Percentiles rank a stretch among this genome's conserved stretches.
phyloP scores from a whole-genome alignment of 2,329 filamentous ascomycete genomes.

The Ilyonectria sp. region DNA sequence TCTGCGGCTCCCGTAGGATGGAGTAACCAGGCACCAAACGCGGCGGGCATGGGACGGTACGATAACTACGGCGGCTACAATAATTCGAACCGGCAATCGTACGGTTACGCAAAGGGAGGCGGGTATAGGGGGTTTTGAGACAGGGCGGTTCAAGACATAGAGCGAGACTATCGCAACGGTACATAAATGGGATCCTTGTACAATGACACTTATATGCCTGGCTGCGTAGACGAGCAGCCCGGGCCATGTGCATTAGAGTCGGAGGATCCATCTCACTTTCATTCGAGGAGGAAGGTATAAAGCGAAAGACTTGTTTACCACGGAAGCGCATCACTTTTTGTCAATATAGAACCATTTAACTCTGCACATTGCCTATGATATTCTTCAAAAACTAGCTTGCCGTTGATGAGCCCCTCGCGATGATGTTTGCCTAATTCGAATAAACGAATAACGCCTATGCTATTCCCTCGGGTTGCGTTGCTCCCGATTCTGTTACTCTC shows the following conservation, averaged over 20 bases:
- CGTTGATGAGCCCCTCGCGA: not conserved
- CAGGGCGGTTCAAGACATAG: constrained; percentile 31
- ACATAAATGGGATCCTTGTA: constrained; percentile 26
- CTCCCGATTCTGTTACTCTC: constrained; percentile 31
- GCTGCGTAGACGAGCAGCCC: constrained; percentile 17
- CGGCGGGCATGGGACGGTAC: constrained; percentile 36
- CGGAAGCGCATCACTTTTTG: constrained; percentile 49
- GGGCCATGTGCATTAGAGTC: constrained; percentile 4
- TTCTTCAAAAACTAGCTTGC: constrained; percentile 41
- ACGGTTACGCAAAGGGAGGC: constrained; percentile 43
- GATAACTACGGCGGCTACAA: constrained; percentile 42
- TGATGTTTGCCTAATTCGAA: not conserved
- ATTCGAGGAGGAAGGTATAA: constrained; percentile 36
- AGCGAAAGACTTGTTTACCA: constrained; percentile 47
- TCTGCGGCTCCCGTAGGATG: constrained; percentile 59
- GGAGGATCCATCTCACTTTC: constrained; percentile 31
- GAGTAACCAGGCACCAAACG: constrained; percentile 44
- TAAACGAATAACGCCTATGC: not conserved
- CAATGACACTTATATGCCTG: constrained; percentile 30
- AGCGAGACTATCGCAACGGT: constrained; percentile 15
- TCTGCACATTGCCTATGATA: constrained; percentile 45
- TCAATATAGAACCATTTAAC: constrained; percentile 51
- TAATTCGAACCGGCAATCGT: constrained; percentile 34
- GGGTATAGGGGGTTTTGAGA: constrained; percentile 47
- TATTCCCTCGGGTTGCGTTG: not conserved